phyloP scores from a whole-genome alignment of 148 eudicot species.

The Rheum nobile region DNA sequence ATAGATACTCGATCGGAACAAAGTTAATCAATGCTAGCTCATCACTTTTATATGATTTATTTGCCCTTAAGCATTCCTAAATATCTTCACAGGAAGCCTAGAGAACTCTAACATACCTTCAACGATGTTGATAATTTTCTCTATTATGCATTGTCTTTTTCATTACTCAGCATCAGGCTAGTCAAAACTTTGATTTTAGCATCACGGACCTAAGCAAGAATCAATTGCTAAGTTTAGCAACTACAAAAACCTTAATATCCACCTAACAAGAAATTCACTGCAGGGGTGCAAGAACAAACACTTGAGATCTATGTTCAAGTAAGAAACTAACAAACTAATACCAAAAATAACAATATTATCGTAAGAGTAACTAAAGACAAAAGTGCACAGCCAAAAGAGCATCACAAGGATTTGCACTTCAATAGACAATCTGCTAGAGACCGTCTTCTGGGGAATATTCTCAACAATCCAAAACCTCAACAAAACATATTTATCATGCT shows the following conservation, averaged over 20 bases:
- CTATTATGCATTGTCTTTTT: constrained; percentile 72
- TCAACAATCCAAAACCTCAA: not conserved
- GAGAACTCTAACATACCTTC: constrained; percentile 36
- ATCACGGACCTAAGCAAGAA: constrained; percentile 60
- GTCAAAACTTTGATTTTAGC: constrained; percentile 74
- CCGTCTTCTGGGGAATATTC: not conserved
- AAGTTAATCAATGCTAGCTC: no score
- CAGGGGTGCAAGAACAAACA: not conserved
- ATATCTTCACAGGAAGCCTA: not conserved
- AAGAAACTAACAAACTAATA: not conserved
- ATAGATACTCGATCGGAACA: no score
- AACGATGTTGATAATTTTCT: constrained; percentile 51
- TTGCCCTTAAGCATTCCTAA: no score
- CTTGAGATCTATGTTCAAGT: not conserved
- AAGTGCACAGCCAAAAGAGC: not conserved
- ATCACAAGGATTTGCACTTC: no score
- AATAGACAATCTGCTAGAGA: not conserved
- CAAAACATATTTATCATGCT: not conserved
- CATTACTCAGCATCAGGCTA: constrained; percentile 60
- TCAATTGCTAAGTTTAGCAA: not conserved
- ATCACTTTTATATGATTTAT: no score
- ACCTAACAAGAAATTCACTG: not conserved
- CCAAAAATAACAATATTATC: not conserved
- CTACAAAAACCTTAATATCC: not conserved
- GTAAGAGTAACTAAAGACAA: not conserved